These are phyloP conservation scores for Aspergillus thermomutatus DNA, from an alignment of 2,329 filamentous ascomycete species.

Conservation along the genomic window DNA sequence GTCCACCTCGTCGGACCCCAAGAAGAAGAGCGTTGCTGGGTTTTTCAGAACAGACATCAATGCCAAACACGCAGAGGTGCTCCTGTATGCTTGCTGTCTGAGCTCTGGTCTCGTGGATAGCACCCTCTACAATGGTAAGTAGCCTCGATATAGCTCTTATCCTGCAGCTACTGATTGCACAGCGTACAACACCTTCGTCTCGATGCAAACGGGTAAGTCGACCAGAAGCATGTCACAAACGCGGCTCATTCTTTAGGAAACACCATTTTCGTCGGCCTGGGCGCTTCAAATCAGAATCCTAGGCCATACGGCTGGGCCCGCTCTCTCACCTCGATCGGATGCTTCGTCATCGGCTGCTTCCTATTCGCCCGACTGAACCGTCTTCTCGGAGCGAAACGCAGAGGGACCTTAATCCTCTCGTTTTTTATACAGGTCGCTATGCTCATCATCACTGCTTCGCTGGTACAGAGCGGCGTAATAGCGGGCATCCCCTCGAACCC, in stretches of 20 bases:
- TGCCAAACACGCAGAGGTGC: slow-evolving; percentile 21
- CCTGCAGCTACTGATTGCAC: background rate
- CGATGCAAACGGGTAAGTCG: slow-evolving; percentile 34
- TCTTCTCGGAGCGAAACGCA: slow-evolving; percentile 17
- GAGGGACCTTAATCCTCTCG: slow-evolving; percentile 24
- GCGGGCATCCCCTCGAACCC: slow-evolving; percentile 12
- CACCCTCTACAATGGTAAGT: slow-evolving; percentile 28
- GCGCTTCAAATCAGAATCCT: slow-evolving; percentile 39
- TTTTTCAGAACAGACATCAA: slow-evolving; percentile 21
- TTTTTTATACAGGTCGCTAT: slow-evolving; percentile 28
- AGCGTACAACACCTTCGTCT: slow-evolving; percentile 45
- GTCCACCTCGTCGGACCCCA: slow-evolving; percentile 1
- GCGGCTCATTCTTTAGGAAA: slow-evolving; percentile 27
- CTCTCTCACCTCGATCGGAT: slow-evolving; percentile 44
- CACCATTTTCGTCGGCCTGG: slow-evolving; percentile 44
- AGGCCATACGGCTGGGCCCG: slow-evolving; percentile 43
- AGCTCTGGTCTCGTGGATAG: slow-evolving; percentile 28
- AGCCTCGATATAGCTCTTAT: background rate
- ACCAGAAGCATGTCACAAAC: background rate
- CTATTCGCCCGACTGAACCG: slow-evolving; percentile 38
- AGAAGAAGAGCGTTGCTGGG: slow-evolving; percentile 4
- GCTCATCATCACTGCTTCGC: slow-evolving; percentile 24
- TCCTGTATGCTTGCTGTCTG: slow-evolving; percentile 26
- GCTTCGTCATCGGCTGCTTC: slow-evolving; percentile 41
- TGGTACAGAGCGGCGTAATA: slow-evolving; percentile 24